Percentiles rank a stretch among this genome's conserved stretches.
These are phyloP conservation scores for Auriscalpium vulgare DNA, from an alignment of 768 basidiomycete genomes.

Conservation along the genomic window DNA sequence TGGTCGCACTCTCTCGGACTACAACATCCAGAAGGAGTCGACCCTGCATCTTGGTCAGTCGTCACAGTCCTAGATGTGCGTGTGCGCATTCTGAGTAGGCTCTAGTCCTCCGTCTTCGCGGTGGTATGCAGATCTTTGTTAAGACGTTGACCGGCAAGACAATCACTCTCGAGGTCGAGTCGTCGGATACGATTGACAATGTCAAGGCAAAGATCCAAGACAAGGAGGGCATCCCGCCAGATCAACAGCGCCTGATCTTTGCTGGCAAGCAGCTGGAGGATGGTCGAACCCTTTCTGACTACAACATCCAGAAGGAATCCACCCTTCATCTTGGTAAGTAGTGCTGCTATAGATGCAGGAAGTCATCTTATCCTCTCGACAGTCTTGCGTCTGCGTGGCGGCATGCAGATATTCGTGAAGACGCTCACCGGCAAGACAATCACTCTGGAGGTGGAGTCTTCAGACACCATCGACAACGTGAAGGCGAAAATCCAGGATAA, in stretches of 20 bases:
- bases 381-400: conserved; percentile 82
- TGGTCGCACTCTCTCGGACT: conserved; percentile 82
- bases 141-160: conserved; percentile 86
- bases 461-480: conserved; percentile 90
- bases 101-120: conserved; percentile 78
- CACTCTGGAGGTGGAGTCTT: conserved; percentile 88
- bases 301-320: conserved; percentile 87
- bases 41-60: conserved; percentile 63
- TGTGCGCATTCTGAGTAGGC: not conserved
- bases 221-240: conserved; percentile 84
- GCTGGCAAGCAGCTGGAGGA: conserved; percentile 92
- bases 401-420: conserved; percentile 90
- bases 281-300: conserved; percentile 83
- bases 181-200: conserved; percentile 81
- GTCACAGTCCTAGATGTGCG: not conserved
- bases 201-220: conserved; percentile 92
- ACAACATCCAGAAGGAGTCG: conserved; percentile 94
- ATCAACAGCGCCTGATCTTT: conserved; percentile 87
- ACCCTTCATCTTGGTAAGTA: conserved; percentile 54
- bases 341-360: not conserved
- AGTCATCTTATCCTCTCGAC: conserved; percentile 1
- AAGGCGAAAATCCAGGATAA: conserved; percentile 79
- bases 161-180: conserved; percentile 85
- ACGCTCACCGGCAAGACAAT: conserved; percentile 88
- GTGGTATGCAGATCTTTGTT: conserved; percentile 83